Evolutionary conservation across 2,329 filamentous ascomycete species (phyloP), one percentile per base, ranked within the genome.

Genomic region (Penicillium capsulatum): DNA sequence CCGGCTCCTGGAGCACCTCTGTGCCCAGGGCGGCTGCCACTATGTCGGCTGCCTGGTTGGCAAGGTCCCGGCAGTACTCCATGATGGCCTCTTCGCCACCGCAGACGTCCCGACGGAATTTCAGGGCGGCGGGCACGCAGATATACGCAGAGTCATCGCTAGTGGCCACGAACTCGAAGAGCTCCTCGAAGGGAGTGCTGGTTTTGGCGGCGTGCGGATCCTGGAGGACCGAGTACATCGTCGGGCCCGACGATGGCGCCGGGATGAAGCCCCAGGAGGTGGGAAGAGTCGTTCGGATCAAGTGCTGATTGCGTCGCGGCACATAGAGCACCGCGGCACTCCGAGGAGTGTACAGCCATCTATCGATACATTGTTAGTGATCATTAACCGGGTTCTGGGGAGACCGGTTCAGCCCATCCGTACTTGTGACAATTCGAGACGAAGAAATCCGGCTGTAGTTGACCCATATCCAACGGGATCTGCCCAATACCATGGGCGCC

Each of bases 401-500:
- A 24, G 22, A 7, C 22, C 22, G 22, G 22, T 7, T 7, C 7
- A 11, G 22, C 7, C n/a, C n/a, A n/a, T n/a, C n/a, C n/a, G n/a
- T 59, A 68, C 64, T 94, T 94, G 70, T 94, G 86, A 53, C 81
- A 86, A 62, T 96, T 96, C 39, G 76, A 83, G 10, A 91, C 76
- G 57, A 94, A 86, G 67, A 94, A 96, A 63, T 96, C 90, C 0
- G 88, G 82, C 47, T 89, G 77, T 2, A 89, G 67, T 3, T 66
- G 62, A 0, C 59, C 48, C 10, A 96, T 66, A 61, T 94, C 78
- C 6, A 96, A 63, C 1, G 76, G 71, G 6, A 95, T 74, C 64
- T 92, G 84, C 2, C 91, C 91, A 16, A 94, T 68, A 1, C 84
- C 83, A 64, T 97, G 91, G 0, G 91, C 91, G 11, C 79, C 90